These are phyloP conservation scores for Dovyalis caffra DNA, from an alignment of 345 rosid genomes.

Conservation along the genomic window DNA sequence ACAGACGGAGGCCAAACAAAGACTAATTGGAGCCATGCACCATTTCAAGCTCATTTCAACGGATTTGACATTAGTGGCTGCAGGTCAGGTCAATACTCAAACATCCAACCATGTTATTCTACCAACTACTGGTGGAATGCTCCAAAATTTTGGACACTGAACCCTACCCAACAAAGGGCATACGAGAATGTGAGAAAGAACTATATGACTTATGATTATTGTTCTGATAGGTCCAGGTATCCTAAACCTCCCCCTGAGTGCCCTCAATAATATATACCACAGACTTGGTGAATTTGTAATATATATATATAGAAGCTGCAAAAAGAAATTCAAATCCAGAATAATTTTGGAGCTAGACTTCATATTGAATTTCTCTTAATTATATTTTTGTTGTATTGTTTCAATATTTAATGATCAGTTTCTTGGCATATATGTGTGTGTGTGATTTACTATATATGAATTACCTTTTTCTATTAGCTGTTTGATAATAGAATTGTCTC, in stretches of 20 bases:
- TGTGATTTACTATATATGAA: too few species aligned
- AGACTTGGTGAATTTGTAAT: not conserved
- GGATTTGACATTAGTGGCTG: constrained; percentile 49
- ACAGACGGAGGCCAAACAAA: constrained; percentile 56
- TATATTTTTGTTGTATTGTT: too few species aligned
- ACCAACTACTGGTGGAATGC: constrained; percentile 62
- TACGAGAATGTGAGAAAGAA: constrained; percentile 26
- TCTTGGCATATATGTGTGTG: too few species aligned
- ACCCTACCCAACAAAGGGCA: constrained; percentile 6
- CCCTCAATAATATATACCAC: constrained; percentile 7
- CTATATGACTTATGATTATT: constrained; percentile 44
- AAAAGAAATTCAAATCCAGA: not conserved
- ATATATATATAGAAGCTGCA: not conserved
- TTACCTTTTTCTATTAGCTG: too few species aligned
- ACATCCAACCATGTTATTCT: constrained; percentile 22
- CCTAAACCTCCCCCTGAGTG: constrained; percentile 37
- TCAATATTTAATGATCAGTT: too few species aligned
- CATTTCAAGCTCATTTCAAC: constrained; percentile 49
- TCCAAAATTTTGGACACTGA: constrained; percentile 29
- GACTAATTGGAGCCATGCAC: constrained; percentile 56
- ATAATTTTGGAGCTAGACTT: not conserved
- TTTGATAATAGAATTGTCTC: too few species aligned
- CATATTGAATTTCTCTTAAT: too few species aligned
- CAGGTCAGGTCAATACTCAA: constrained; percentile 1
- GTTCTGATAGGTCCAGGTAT: constrained; percentile 31